Percentiles rank a stretch among this genome's conserved stretches.
phyloP scores from a whole-genome alignment of 257 asterid genomes.

The Jasminum sambac region DNA sequence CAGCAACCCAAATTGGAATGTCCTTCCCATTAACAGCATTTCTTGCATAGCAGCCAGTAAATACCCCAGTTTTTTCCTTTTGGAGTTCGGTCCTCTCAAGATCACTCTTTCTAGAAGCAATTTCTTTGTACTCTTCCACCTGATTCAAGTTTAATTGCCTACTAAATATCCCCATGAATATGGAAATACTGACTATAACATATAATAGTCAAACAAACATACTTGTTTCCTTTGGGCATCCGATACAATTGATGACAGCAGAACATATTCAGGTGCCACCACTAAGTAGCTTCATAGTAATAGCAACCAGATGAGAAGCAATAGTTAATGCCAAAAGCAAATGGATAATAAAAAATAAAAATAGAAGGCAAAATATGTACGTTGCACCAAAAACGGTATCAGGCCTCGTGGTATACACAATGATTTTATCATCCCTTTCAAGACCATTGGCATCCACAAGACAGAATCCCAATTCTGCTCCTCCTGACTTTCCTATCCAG shows the following conservation, averaged over 20 bases:
- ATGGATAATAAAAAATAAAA: constrained; percentile 8
- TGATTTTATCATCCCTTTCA: constrained; percentile 54
- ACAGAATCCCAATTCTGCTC: constrained; percentile 82
- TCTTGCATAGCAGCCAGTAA: constrained; percentile 88
- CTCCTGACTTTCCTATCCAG: constrained; percentile 98
- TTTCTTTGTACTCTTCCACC: constrained; percentile 89
- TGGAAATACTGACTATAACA: constrained; percentile 12
- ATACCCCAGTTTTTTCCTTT: constrained; percentile 92
- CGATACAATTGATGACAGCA: constrained; percentile 66
- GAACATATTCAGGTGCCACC: constrained; percentile 86
- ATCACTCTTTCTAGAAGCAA: constrained; percentile 90
- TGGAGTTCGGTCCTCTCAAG: constrained; percentile 98
- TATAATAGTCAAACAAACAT: constrained; percentile 31
- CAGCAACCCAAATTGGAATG: constrained; percentile 96
- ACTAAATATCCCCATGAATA: constrained; percentile 23
- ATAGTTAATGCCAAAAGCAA: constrained; percentile 11
- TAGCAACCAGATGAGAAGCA: constrained; percentile 26
- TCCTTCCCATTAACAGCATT: constrained; percentile 82
- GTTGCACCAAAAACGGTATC: constrained; percentile 98
- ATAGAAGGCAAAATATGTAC: constrained; percentile 42
- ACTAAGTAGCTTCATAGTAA: constrained; percentile 69
- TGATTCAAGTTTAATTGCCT: constrained; percentile 33
- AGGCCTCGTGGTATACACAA: constrained; percentile 93
- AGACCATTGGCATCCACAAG: constrained; percentile 44
- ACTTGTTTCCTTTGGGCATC: constrained; percentile 65